Percentiles rank a stretch among this genome's conserved stretches.
Evolutionary conservation across 139 green algal species (phyloP).

Genomic region (Tetraselmis striata): DNA sequence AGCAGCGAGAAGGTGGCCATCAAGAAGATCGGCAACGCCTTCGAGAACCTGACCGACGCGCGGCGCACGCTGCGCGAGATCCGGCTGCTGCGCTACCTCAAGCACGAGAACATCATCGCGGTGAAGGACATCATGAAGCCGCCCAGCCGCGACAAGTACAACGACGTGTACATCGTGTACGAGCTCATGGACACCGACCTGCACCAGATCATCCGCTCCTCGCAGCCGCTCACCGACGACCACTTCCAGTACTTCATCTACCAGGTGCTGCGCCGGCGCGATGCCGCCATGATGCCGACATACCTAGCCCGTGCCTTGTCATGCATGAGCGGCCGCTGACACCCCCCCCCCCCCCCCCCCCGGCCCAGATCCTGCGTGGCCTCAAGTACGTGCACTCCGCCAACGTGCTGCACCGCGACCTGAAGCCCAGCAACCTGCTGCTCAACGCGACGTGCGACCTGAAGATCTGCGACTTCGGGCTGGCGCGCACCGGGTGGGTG

Average conservation of each 20-base stretch:
- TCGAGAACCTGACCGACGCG: conserved; percentile 93
- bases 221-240: conserved; percentile 89
- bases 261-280: conserved; percentile 52
- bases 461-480: conserved; percentile 97
- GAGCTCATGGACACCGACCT: conserved; percentile 99
- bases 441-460: conserved; percentile 96
- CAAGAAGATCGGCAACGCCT: conserved; percentile 96
- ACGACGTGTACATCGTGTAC: conserved; percentile 97
- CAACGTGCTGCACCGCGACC: conserved; percentile 90
- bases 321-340: background rate
- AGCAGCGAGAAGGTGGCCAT: conserved; percentile 87
- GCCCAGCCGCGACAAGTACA: conserved; percentile 52
- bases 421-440: conserved; percentile 96
- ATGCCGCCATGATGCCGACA: background rate
- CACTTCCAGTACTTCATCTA: conserved; percentile 99
- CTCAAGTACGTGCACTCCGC: conserved; percentile 91
- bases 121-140: conserved; percentile 67
- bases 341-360: no score
- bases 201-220: conserved; percentile 97
- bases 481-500: conserved; percentile 65
- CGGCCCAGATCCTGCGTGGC: conserved; percentile 64
- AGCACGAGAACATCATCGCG: conserved; percentile 82
- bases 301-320: background rate
- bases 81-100: conserved; percentile 82
- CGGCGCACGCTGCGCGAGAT: conserved; percentile 90